phyloP scores from a whole-genome alignment of 495 filamentous ascomycete species.

The Penicillium riverlandense region DNA sequence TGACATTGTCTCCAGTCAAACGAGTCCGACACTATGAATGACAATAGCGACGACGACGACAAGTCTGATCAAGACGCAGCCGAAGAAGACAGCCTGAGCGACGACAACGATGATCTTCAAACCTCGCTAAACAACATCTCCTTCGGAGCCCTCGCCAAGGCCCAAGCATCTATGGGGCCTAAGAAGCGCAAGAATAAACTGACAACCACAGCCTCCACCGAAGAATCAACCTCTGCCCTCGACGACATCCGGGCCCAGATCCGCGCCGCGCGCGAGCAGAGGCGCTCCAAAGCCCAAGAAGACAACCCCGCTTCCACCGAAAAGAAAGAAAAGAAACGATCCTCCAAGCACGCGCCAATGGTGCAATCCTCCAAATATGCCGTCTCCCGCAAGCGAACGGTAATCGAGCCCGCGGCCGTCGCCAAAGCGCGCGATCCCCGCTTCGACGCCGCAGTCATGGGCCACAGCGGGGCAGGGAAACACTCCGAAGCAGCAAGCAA shows the following conservation, averaged over 20 bases:
- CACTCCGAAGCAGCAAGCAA: slow-evolving; percentile 47
- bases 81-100: slow-evolving; percentile 13
- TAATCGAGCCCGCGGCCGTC: slow-evolving; percentile 45
- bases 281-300: slow-evolving; percentile 25
- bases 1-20: not conserved
- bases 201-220: slow-evolving; percentile 3
- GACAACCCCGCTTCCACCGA: slow-evolving; percentile 25
- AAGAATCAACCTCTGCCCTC: slow-evolving; percentile 12
- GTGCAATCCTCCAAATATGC: slow-evolving; percentile 73
- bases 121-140: slow-evolving; percentile 50
- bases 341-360: slow-evolving; percentile 81
- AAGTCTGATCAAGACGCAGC: slow-evolving; percentile 12
- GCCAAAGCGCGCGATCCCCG: slow-evolving; percentile 70
- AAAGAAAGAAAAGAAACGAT: slow-evolving; percentile 40
- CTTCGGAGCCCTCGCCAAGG: slow-evolving; percentile 82
- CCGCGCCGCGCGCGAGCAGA: slow-evolving; percentile 39
- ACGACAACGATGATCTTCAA: slow-evolving; percentile 30
- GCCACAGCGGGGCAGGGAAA: slow-evolving; percentile 16
- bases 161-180: slow-evolving; percentile 58
- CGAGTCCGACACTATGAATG: slow-evolving; percentile 6
- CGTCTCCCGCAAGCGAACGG: slow-evolving; percentile 70
- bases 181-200: slow-evolving; percentile 26
- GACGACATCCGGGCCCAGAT: slow-evolving; percentile 33
- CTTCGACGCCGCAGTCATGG: slow-evolving; percentile 58
- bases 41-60: slow-evolving; percentile 14